A percentile compares a stretch with the other conserved stretches of the same genome.
Evolutionary conservation across 108 stramenopile species (phyloP).

Genomic region (Fistulifera solaris): DNA sequence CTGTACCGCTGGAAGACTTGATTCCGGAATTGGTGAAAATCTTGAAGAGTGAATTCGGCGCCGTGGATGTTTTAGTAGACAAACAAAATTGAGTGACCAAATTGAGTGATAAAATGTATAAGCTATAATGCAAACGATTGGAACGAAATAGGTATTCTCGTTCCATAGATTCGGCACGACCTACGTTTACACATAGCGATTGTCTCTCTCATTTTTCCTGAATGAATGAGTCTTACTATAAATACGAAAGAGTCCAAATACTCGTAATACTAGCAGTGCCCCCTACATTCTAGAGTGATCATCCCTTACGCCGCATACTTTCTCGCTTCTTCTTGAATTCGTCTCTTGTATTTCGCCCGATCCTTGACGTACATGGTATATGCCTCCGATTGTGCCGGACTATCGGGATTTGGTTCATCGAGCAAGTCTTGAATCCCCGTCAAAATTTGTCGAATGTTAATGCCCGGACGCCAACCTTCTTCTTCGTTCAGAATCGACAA

Average conservation of each 20-base stretch:
- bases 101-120: no score
- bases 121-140: no score
- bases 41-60: constrained; percentile 69
- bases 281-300: no score
- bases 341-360: constrained; percentile 74
- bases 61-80: constrained; percentile 36
- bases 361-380: constrained; percentile 86
- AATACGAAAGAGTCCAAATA: no score
- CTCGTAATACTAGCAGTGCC: no score
- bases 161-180: no score
- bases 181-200: no score
- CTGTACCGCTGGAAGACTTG: constrained; percentile 65
- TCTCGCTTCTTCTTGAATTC: constrained; percentile 78
- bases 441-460: constrained; percentile 95
- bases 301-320: no score
- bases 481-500: constrained; percentile 96
- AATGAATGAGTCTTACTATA: no score
- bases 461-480: constrained; percentile 98
- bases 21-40: constrained; percentile 68
- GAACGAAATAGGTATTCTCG: no score
- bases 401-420: constrained; percentile 82
- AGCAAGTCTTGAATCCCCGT: constrained; percentile 97
- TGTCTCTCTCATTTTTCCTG: no score
- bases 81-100: background rate
- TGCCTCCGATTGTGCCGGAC: constrained; percentile 90